Evolutionary conservation across 768 basidiomycete species (phyloP).

Genomic region (Cubamyces sp.): DNA sequence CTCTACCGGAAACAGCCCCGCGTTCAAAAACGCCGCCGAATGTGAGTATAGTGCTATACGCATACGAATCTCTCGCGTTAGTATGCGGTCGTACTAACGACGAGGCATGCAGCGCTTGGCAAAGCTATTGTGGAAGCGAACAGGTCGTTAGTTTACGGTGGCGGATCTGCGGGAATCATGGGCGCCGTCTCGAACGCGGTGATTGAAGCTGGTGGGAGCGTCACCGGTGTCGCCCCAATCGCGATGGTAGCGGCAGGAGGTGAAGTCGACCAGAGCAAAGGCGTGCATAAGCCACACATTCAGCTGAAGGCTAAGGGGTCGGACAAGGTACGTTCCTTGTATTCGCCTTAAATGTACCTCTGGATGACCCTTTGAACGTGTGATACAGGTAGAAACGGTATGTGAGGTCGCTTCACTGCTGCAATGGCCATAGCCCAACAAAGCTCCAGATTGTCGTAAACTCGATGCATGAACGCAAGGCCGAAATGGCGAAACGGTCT

Average conservation of each 20-base stretch:
- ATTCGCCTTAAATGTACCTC: neutral
- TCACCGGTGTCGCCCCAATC: conserved; percentile 77
- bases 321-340: conserved; percentile 37
- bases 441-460: conserved; percentile 62
- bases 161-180: conserved; percentile 85
- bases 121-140: conserved; percentile 63
- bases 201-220: conserved; percentile 67
- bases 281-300: conserved; percentile 24
- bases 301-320: conserved; percentile 37
- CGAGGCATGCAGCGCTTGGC: conserved; percentile 62
- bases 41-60: conserved; percentile 51
- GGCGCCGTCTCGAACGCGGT: conserved; percentile 73
- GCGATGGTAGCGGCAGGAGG: conserved; percentile 74
- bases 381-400: conserved; percentile 8
- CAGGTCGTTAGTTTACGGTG: conserved; percentile 83
- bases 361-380: neutral
- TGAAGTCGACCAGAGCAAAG: conserved; percentile 54
- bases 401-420: conserved; percentile 9
- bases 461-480: conserved; percentile 89
- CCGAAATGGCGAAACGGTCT: conserved; percentile 84
- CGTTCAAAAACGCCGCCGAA: conserved; percentile 66
- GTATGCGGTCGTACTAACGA: neutral
- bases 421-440: neutral
- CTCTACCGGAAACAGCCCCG: conserved; percentile 61
- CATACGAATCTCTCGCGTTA: neutral